Conservation (phyloP, 139 green algal genomes). For the Picochlorum sp. region DNA sequence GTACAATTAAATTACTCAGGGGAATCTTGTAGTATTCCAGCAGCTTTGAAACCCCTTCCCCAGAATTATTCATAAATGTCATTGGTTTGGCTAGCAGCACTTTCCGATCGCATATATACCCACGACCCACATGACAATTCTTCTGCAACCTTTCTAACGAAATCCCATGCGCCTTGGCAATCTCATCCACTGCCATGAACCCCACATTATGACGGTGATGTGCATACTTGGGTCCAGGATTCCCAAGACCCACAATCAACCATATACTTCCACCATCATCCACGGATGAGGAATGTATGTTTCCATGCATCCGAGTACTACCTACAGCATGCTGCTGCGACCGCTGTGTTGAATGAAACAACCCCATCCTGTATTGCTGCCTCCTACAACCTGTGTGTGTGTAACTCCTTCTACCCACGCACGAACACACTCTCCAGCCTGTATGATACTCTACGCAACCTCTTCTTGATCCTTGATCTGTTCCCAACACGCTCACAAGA, state of each 20-base stretch:
- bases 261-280: slow-evolving; percentile 19
- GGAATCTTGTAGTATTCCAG: slow-evolving; percentile 67
- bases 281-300: background rate
- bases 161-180: slow-evolving; percentile 50
- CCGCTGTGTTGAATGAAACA: background rate
- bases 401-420: too few relatives aligned
- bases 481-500: background rate
- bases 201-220: slow-evolving; percentile 81
- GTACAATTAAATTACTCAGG: slow-evolving; percentile 44
- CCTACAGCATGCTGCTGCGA: too few relatives aligned
- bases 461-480: background rate
- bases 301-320: background rate
- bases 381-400: too few relatives aligned
- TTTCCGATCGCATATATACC: slow-evolving; percentile 29
- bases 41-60: slow-evolving; percentile 63
- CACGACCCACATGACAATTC: slow-evolving; percentile 54
- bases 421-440: too few relatives aligned
- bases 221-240: slow-evolving; percentile 64
- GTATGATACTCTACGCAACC: background rate
- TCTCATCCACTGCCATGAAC: slow-evolving; percentile 71
- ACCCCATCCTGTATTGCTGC: background rate
- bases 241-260: slow-evolving; percentile 69
- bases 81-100: slow-evolving; percentile 79
- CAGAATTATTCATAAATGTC: slow-evolving; percentile 90
- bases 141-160: slow-evolving; percentile 50